A percentile compares a stretch with the other conserved stretches of the same genome.
Conservation (phyloP, 2,329 filamentous ascomycete species). For the Cladophialophora immunda region DNA sequence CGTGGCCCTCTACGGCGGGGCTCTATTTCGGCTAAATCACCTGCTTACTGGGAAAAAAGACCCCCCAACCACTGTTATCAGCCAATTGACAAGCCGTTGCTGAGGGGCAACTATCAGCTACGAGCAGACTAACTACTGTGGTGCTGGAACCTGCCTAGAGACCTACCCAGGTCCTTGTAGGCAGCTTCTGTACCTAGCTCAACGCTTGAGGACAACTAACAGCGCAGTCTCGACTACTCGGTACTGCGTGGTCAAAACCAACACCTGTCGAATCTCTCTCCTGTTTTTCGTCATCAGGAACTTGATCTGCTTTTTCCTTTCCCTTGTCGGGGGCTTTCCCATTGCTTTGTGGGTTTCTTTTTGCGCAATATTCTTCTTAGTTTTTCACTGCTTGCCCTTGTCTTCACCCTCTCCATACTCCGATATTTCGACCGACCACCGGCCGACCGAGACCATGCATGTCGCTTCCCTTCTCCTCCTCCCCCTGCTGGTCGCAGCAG, state of each 20-base stretch:
- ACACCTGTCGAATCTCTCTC: not conserved
- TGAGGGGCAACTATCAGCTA: slow-evolving; percentile 38
- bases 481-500: slow-evolving; percentile 46
- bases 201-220: not conserved
- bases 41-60: not conserved
- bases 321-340: not conserved
- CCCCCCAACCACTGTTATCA: slow-evolving; percentile 1
- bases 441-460: slow-evolving; percentile 54
- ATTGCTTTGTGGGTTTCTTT: not conserved
- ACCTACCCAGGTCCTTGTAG: not conserved
- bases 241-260: too few relatives aligned
- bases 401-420: too few relatives aligned
- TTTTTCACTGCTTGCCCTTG: not conserved
- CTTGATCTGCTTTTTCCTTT: not conserved
- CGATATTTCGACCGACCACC: not conserved
- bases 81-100: slow-evolving; percentile 11
- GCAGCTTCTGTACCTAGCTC: not conserved
- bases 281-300: not conserved
- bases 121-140: not conserved
- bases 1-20: slow-evolving; percentile 5
- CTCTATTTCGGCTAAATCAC: slow-evolving; percentile 21
- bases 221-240: not conserved
- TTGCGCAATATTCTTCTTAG: not conserved
- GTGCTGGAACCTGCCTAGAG: not conserved
- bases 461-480: slow-evolving; percentile 59